A percentile compares a stretch with the other conserved stretches of the same genome.
Evolutionary conservation across 2,329 filamentous ascomycete genomes (phyloP).

Genomic region (Cladosporium halotolerans): DNA sequence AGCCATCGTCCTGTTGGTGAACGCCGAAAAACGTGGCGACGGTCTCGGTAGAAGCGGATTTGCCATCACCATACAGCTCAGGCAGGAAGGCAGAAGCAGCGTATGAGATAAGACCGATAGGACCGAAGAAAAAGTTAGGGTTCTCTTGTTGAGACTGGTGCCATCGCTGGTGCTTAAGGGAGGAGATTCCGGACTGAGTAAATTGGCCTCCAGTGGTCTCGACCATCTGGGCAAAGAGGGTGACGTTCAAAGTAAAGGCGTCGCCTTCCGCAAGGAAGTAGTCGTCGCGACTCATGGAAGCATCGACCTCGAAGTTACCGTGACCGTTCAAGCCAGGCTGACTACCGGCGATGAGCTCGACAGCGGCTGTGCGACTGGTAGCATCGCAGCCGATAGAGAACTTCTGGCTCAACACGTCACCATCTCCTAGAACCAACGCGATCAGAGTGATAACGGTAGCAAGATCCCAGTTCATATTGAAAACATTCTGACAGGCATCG

Average conservation of each 20-base stretch:
- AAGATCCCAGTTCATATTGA: conserved; percentile 37
- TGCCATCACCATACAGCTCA: conserved; percentile 26
- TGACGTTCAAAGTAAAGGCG: conserved; percentile 33
- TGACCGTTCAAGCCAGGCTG: conserved; percentile 33
- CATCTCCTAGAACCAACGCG: conserved; percentile 31
- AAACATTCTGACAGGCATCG: conserved; percentile 37
- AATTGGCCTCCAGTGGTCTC: conserved; percentile 27
- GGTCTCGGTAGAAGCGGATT: conserved; percentile 30
- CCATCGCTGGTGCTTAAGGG: conserved; percentile 36
- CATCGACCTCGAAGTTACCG: conserved; percentile 35
- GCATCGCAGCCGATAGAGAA: conserved; percentile 38
- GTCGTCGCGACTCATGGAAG: conserved; percentile 34
- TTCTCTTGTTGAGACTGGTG: conserved; percentile 33
- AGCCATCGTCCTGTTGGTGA: conserved; percentile 27
- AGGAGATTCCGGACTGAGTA: conserved; percentile 20
- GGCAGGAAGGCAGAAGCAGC: conserved; percentile 39
- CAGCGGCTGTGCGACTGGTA: conserved; percentile 29
- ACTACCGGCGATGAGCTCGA: conserved; percentile 15
- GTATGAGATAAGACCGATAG: conserved; percentile 32
- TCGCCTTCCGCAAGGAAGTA: conserved; percentile 30
- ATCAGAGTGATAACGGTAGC: conserved; percentile 33
- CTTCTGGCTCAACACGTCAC: conserved; percentile 33
- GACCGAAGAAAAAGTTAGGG: conserved; percentile 38
- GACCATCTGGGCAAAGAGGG: conserved; percentile 33
- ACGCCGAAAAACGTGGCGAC: conserved; percentile 13